Base-by-base conservation (phyloP, 495 filamentous ascomycete genomes). In the Penicillium malachiteum region DNA sequence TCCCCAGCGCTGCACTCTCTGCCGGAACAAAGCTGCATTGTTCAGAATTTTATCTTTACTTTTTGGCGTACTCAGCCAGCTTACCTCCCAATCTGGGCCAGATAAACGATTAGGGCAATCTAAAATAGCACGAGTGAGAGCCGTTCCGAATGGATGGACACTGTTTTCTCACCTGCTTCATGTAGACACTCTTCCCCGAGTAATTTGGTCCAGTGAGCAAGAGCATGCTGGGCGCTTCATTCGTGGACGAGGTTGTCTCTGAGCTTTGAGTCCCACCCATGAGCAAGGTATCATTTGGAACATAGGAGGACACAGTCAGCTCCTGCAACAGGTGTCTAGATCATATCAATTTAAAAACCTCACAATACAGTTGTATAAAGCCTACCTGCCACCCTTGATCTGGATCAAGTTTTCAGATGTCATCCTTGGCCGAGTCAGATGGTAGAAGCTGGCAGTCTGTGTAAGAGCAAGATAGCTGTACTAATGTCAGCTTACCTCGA, bases 111-210 rank as follows among this genome's bases (percentile, higher is more conserved):
- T 41, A 97, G 68, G n/a, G 94, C 95, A 50, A 92, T 67, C 70
- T 75, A 35, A 6, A 42, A 0, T 13, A 14, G 31, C 14, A 40
- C 59, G 16, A 60, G 35, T 40, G 14, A 50, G 31, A 16, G 10
- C 3, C 12, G 11, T 3, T 16, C 7, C 13, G 40, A 35, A 18
- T 41, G 32, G 13, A 52, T 39, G 17, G 18, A 5, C n/a, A 5
- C 5, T 7, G 8, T 7, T 1, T 1, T 7, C 55, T 60, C 46
- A 78, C 84, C 66, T 96, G 94, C 68, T 95, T 97, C 72, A 98
- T 85, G 71, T 96, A 96, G 31, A 97, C 83, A 64, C 91, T 96
- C 67, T 97, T 97, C 7, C 94, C 95, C 0, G 94, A 97, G 72
- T 91, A 96, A 61, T 98, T 97, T 35, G 94, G 92, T 1, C 94